phyloP scores from a whole-genome alignment of 2,329 filamentous ascomycete species.

The Fusarium protoensiforme region DNA sequence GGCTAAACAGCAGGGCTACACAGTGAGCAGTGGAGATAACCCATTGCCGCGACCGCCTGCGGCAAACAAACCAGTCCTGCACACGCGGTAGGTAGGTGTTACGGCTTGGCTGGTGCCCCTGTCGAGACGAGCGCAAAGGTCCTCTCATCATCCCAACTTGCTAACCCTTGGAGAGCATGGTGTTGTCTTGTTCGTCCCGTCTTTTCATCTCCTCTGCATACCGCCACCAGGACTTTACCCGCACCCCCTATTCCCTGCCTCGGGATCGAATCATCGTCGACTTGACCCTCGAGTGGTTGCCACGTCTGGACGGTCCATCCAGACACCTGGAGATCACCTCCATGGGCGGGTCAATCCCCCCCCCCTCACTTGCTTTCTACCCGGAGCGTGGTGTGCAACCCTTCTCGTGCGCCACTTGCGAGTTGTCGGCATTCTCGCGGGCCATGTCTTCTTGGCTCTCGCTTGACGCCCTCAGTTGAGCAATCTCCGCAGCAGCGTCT shows the following conservation, averaged over 20 bases:
- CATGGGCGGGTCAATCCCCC: not conserved
- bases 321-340: not conserved
- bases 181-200: constrained; percentile 30
- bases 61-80: constrained; percentile 21
- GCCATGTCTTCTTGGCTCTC: constrained; percentile 20
- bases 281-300: constrained; percentile 20
- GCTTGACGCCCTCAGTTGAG: constrained; percentile 1
- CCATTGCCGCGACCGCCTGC: constrained; percentile 1
- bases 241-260: constrained; percentile 24
- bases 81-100: constrained; percentile 14
- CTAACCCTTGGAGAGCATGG: constrained; percentile 29
- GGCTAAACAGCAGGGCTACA: constrained; percentile 10
- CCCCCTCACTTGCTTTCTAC: not conserved
- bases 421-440: constrained; percentile 4
- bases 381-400: constrained; percentile 2
- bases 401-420: constrained; percentile 10
- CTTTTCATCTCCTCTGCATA: constrained; percentile 30
- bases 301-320: constrained; percentile 12
- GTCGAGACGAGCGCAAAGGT: constrained; percentile 26
- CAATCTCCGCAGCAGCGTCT: not conserved
- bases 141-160: constrained; percentile 37
- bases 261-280: constrained; percentile 5
- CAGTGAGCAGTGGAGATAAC: not conserved
- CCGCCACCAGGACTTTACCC: constrained; percentile 14
- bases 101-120: constrained; percentile 26